phyloP scores from a whole-genome alignment of 2,329 filamentous ascomycete genomes.

The Colletotrichum tanaceti region DNA sequence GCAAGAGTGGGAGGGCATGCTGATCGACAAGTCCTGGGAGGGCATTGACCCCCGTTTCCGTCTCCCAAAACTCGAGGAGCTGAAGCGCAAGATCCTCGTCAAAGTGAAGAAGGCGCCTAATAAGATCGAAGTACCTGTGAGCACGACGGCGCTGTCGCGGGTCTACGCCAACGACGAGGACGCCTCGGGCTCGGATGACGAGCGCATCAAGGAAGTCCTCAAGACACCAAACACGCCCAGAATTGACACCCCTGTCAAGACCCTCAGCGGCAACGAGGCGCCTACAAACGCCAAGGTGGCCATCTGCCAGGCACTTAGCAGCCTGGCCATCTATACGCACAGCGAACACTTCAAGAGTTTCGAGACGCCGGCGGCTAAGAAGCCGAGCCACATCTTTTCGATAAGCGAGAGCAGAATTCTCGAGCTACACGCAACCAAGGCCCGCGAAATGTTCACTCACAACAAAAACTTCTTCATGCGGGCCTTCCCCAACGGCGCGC shows the following conservation, averaged over 20 bases:
- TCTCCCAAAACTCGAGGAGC: conserved; percentile 76
- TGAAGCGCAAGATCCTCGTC: conserved; percentile 84
- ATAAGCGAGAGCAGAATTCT: conserved; percentile 84
- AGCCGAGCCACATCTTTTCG: conserved; percentile 81
- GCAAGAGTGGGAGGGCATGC: conserved; percentile 81
- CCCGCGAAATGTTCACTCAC: conserved; percentile 84
- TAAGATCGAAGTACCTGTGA: conserved; percentile 48
- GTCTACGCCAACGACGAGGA: conserved; percentile 52
- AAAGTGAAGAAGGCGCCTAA: conserved; percentile 76
- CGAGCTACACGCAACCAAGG: conserved; percentile 67
- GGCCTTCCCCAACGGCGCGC: conserved; percentile 84
- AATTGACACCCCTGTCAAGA: conserved; percentile 5
- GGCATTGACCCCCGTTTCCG: conserved; percentile 63
- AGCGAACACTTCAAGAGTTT: conserved; percentile 84
- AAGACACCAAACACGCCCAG: conserved; percentile 12
- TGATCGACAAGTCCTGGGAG: conserved; percentile 71
- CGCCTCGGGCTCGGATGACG: conserved; percentile 58
- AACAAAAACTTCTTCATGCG: conserved; percentile 91
- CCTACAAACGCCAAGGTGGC: conserved; percentile 65
- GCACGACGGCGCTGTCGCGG: conserved; percentile 50
- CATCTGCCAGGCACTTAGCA: conserved; percentile 78
- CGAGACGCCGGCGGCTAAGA: conserved; percentile 70
- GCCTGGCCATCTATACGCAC: conserved; percentile 85
- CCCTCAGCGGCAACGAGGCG: conserved; percentile 46
- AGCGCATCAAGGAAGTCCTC: conserved; percentile 44